A percentile compares a stretch with the other conserved stretches of the same genome.
phyloP scores from a whole-genome alignment of 345 rosid species.

The Aurinia saxatilis region DNA sequence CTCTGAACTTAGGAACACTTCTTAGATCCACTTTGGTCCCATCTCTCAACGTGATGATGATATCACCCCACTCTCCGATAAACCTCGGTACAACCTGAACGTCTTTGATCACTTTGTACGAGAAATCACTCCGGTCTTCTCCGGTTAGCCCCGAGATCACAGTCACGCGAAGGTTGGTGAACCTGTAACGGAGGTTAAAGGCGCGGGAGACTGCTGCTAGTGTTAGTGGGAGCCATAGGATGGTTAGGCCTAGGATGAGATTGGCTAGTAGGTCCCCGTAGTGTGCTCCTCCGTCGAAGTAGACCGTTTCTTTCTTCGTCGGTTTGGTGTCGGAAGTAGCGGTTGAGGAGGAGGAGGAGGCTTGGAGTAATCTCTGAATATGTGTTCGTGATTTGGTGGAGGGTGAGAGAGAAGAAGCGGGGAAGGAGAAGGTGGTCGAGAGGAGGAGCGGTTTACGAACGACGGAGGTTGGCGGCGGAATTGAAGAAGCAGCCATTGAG shows the following conservation, averaged over 20 bases:
- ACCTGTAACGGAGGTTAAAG: slow-evolving; percentile 75
- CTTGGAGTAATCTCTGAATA: slow-evolving; percentile 17
- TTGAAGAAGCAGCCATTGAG: slow-evolving; percentile 28
- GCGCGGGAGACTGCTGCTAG: slow-evolving; percentile 85
- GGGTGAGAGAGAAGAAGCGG: neutral
- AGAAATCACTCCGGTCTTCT: slow-evolving; percentile 80
- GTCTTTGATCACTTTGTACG: slow-evolving; percentile 80
- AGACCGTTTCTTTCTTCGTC: slow-evolving; percentile 56
- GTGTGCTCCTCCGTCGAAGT: slow-evolving; percentile 91
- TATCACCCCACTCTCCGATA: slow-evolving; percentile 93
- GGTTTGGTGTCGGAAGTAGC: slow-evolving; percentile 18
- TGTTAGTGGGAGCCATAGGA: slow-evolving; percentile 89
- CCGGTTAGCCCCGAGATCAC: slow-evolving; percentile 85
- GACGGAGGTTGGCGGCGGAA: slow-evolving; percentile 15
- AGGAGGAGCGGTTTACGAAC: slow-evolving; percentile 10
- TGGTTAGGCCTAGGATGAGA: slow-evolving; percentile 73
- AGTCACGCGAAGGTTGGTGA: slow-evolving; percentile 86
- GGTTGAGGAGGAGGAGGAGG: slow-evolving; percentile 22
- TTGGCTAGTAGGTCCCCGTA: slow-evolving; percentile 85
- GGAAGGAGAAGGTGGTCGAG: slow-evolving; percentile 17
- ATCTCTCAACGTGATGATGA: slow-evolving; percentile 65
- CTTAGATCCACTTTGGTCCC: slow-evolving; percentile 80
- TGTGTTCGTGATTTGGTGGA: slow-evolving; percentile 49
- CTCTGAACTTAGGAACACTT: slow-evolving; percentile 89
- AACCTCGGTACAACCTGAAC: slow-evolving; percentile 92